Evolutionary conservation across 2,329 filamentous ascomycete genomes (phyloP), one percentile per base, ranked within the genome.

Genomic region (Ascochyta rabiei): DNA sequence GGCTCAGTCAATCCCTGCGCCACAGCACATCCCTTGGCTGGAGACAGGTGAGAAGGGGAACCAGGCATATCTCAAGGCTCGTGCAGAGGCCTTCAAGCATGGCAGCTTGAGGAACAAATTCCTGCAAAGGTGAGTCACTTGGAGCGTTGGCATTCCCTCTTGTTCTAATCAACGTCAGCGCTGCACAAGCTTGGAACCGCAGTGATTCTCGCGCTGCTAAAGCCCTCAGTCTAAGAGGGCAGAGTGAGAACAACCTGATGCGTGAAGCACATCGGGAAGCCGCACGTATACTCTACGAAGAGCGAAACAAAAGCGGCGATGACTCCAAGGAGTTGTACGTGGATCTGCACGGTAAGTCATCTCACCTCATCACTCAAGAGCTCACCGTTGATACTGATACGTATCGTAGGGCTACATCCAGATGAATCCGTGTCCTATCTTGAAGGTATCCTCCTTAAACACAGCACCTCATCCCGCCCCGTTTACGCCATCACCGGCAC

Each of bases 181-280:
- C 95, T 63, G 93, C 93, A 8, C 93, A 98, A 82, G 95, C 95
- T 19, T 99, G 95, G 93, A 97, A 98, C 73, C 89, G 95, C 53
- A 98, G 97, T 69, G 95, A 99, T 74, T 93, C 95, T 35, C 88
- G 95, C 59, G 93, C 95, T 16, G 95, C 95, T 57, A 98, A 98
- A 79, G 93, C 93, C 28, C 84, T 98, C 44, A 96, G 91, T 68
- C 85, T 98, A 40, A 89, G 95, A 26, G 95, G 95, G 12, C 95
- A 98, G 77, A 95, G 91, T 65, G 95, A 99, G 78, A 98, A 99
- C 69, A 91, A 96, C 64, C 83, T 96, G 33, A 99, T 99, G 95
- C 87, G 93, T 61, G 96, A 96, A 79, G 93, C 93, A 40, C 95
- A 99, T 72, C 89, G 95, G 41, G 93, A 98, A 77, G 95, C 95